A percentile compares a stretch with the other conserved stretches of the same genome.
Conservation (phyloP, 495 filamentous ascomycete species). For the Penicilliopsis zonata region DNA sequence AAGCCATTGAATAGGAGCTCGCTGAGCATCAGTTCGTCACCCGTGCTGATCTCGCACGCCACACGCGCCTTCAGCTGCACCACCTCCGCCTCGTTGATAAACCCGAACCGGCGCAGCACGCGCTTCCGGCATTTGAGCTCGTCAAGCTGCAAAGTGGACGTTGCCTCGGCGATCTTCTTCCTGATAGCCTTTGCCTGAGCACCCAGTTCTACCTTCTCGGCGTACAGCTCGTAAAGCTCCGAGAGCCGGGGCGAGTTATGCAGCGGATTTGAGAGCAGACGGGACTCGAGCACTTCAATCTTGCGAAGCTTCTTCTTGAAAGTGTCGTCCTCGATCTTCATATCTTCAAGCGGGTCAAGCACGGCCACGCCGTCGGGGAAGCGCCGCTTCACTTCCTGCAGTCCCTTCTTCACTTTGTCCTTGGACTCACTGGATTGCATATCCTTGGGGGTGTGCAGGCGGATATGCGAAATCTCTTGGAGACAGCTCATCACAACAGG, state of each 20-base stretch:
- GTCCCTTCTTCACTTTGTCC: constrained; percentile 49
- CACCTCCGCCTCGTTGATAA: constrained; percentile 89
- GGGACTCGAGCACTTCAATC: constrained; percentile 93
- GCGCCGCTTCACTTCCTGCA: constrained; percentile 66
- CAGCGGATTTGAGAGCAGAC: constrained; percentile 74
- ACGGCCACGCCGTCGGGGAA: constrained; percentile 89
- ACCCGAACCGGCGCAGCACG: constrained; percentile 89
- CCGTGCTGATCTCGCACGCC: constrained; percentile 92
- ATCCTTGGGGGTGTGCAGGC: constrained; percentile 70
- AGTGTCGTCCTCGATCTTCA: constrained; percentile 79
- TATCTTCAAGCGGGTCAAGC: constrained; percentile 87
- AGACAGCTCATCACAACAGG: constrained; percentile 78
- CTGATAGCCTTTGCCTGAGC: constrained; percentile 75
- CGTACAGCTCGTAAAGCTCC: constrained; percentile 74
- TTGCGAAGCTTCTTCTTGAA: constrained; percentile 73
- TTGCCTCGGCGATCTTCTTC: constrained; percentile 71
- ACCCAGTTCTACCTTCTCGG: constrained; percentile 59
- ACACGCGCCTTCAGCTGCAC: constrained; percentile 93
- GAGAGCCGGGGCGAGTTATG: constrained; percentile 76
- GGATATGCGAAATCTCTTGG: constrained; percentile 61
- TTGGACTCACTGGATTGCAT: constrained; percentile 47
- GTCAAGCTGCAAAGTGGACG: constrained; percentile 81
- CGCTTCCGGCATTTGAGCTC: constrained; percentile 93
- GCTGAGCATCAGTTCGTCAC: constrained; percentile 80
- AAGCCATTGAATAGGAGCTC: constrained; percentile 94